These are phyloP conservation scores for Uronychia binucleata DNA, from an alignment of 73 alveolate species.

Conservation along the genomic window DNA sequence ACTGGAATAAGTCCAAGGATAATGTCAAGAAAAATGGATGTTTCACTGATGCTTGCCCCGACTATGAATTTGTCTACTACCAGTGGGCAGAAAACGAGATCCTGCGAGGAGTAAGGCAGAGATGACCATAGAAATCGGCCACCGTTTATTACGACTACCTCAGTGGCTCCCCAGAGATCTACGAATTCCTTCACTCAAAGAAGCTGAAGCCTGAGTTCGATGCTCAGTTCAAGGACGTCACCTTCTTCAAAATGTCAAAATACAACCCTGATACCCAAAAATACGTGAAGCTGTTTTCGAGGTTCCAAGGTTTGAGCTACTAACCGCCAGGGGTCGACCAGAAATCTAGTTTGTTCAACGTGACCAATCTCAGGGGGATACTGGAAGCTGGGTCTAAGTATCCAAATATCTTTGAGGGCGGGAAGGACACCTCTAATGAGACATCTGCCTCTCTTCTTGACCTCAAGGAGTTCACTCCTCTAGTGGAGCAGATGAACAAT, in stretches of 20 bases:
- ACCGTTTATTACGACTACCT: background rate
- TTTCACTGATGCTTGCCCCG: background rate
- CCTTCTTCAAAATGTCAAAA: background rate
- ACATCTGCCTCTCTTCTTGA: background rate
- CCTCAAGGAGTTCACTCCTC: background rate
- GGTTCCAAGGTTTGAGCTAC: background rate
- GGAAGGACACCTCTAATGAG: background rate
- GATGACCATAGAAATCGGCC: too few relatives aligned
- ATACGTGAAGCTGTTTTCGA: background rate
- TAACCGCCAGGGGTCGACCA: background rate
- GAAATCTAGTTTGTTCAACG: background rate
- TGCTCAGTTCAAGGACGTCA: background rate
- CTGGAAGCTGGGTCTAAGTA: background rate
- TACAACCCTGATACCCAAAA: background rate
- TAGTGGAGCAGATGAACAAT: background rate
- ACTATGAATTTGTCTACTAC: background rate
- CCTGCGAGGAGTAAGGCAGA: background rate
- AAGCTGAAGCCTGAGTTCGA: background rate
- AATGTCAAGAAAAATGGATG: background rate
- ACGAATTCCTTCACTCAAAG: background rate
- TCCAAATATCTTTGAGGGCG: background rate
- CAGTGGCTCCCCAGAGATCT: background rate
- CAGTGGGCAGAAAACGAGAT: background rate
- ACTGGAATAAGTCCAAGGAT: background rate
- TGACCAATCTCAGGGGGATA: background rate